phyloP scores from a whole-genome alignment of 129 eudicot species.

The Centaurea solstitialis region DNA sequence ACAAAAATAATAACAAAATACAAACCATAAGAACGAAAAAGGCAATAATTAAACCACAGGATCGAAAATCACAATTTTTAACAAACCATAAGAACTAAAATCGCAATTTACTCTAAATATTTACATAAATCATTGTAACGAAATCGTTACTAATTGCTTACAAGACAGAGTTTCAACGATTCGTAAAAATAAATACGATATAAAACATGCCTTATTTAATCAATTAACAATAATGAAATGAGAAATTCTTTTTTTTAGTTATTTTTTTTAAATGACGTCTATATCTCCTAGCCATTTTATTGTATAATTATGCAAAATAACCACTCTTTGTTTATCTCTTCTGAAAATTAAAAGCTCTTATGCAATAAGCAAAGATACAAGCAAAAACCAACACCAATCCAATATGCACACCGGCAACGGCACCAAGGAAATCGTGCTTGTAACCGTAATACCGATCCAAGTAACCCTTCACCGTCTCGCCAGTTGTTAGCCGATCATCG shows the following conservation, averaged over 20 bases:
- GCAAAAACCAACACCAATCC: constrained; percentile 32
- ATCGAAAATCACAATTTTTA: too few relatives aligned
- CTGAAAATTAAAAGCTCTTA: constrained; percentile 44
- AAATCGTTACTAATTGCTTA: neutral
- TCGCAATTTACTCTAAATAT: too few relatives aligned
- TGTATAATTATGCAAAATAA: too few relatives aligned
- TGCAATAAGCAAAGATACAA: constrained; percentile 36
- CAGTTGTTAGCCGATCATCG: neutral
- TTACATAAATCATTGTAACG: neutral
- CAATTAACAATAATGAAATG: too few relatives aligned
- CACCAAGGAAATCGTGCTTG: constrained; percentile 36
- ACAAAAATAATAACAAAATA: too few relatives aligned
- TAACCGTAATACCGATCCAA: constrained; percentile 41
- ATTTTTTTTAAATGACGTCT: too few relatives aligned
- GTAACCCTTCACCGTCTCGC: constrained; percentile 25
- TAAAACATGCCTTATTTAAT: neutral
- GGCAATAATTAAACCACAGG: too few relatives aligned
- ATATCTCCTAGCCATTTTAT: too few relatives aligned
- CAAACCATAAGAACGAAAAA: too few relatives aligned
- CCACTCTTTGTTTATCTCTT: constrained; percentile 31
- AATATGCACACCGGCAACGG: constrained; percentile 31
- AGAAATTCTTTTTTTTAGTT: too few relatives aligned
- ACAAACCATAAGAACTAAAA: too few relatives aligned
- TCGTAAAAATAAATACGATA: neutral
- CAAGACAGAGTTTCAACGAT: neutral